These are phyloP conservation scores for Suillus sp. DNA, from an alignment of 768 basidiomycete species.

Conservation along the genomic window DNA sequence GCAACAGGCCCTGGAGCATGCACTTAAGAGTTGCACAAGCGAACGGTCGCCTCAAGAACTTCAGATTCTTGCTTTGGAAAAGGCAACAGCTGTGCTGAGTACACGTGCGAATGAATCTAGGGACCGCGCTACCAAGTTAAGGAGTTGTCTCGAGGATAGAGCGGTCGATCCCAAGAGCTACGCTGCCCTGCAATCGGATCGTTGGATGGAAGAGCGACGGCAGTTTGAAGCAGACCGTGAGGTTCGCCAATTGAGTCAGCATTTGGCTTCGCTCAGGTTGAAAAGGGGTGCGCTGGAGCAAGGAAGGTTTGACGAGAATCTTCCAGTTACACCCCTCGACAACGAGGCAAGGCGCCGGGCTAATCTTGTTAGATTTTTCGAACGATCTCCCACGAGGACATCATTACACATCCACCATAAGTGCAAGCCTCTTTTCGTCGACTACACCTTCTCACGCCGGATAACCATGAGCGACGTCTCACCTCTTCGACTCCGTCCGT, in stretches of 20 bases:
- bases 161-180: conserved; percentile 41
- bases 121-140: conserved; percentile 43
- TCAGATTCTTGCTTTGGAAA: conserved; percentile 48
- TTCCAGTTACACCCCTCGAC: conserved; percentile 19
- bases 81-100: conserved; percentile 44
- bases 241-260: conserved; percentile 37
- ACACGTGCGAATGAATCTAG: conserved; percentile 48
- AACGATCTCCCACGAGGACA: conserved; percentile 35
- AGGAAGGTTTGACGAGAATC: conserved; percentile 19
- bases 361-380: conserved; percentile 44
- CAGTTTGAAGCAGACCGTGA: conserved; percentile 40
- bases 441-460: conserved; percentile 35
- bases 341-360: conserved; percentile 32
- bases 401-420: conserved; percentile 36
- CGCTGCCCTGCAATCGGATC: conserved; percentile 44
- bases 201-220: conserved; percentile 54
- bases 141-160: conserved; percentile 39
- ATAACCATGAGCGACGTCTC: conserved; percentile 39
- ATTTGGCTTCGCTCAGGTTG: conserved; percentile 36
- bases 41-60: conserved; percentile 45
- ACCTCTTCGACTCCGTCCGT: conserved; percentile 37
- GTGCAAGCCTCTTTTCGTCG: conserved; percentile 30
- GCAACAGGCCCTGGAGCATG: conserved; percentile 43
- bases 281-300: conserved; percentile 15
- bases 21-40: conserved; percentile 35